Conservation (phyloP, 176 grass and related monocot species). For the Aegilops bicornis region DNA sequence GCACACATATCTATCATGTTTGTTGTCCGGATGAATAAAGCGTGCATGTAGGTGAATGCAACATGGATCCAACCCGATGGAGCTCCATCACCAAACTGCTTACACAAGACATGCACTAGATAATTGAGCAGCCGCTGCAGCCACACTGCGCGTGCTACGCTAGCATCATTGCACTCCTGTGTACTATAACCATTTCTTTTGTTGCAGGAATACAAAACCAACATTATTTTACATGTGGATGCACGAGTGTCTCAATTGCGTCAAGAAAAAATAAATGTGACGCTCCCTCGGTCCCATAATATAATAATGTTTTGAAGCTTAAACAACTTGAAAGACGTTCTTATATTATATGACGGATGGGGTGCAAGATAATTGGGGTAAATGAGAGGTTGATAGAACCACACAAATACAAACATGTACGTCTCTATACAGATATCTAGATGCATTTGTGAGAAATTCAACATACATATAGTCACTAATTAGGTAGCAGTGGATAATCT, state of each 20-base stretch:
- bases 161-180: not conserved
- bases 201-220: too few species aligned
- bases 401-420: not conserved
- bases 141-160: not conserved
- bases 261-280: too few species aligned
- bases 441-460: not conserved
- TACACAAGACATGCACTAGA: too few species aligned
- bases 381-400: not conserved
- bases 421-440: not conserved
- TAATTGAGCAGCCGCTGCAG: too few species aligned
- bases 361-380: too few species aligned
- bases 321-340: too few species aligned
- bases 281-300: too few species aligned
- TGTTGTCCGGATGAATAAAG: not conserved
- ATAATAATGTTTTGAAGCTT: too few species aligned
- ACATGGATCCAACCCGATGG: constrained; percentile 14
- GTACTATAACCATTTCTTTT: not conserved
- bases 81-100: not conserved
- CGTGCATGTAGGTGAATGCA: not conserved
- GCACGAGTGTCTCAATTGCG: too few species aligned
- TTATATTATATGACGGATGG: too few species aligned
- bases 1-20: not conserved
- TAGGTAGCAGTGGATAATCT: not conserved
- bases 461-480: not conserved
- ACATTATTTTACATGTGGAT: too few species aligned